These are phyloP conservation scores for Penicillium psychrosexuale DNA, from an alignment of 2,329 filamentous ascomycete genomes.

Conservation along the genomic window DNA sequence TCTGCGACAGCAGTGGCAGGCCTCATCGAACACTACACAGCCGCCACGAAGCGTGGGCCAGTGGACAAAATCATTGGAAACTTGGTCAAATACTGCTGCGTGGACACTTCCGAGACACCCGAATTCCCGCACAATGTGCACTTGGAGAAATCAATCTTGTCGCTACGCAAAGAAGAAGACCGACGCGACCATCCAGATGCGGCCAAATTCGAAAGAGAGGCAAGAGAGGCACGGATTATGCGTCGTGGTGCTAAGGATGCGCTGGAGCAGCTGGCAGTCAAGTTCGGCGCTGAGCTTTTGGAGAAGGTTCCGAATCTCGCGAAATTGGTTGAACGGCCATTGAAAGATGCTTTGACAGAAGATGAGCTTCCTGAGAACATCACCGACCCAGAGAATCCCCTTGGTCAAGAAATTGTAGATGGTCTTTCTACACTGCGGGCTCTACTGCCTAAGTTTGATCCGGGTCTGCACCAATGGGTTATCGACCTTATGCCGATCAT, in stretches of 20 bases:
- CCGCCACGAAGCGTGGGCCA: constrained; percentile 73
- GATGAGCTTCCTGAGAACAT: constrained; percentile 67
- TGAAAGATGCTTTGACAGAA: constrained; percentile 69
- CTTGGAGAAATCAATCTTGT: constrained; percentile 78
- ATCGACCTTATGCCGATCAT: constrained; percentile 80
- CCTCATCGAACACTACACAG: constrained; percentile 82
- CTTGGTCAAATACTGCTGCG: constrained; percentile 93
- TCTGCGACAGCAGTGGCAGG: constrained; percentile 81
- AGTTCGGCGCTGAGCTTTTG: constrained; percentile 74
- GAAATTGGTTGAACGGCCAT: constrained; percentile 74
- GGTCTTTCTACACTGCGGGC: constrained; percentile 89
- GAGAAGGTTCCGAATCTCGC: constrained; percentile 80
- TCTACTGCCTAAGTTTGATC: constrained; percentile 82
- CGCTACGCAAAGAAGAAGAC: constrained; percentile 95
- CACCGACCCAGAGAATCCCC: constrained; percentile 66
- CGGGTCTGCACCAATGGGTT: constrained; percentile 72
- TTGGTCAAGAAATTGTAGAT: constrained; percentile 92
- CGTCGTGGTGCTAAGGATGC: constrained; percentile 91
- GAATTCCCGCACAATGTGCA: constrained; percentile 82
- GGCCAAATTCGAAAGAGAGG: constrained; percentile 83
- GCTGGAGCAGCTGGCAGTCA: constrained; percentile 77
- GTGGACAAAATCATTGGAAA: constrained; percentile 96
- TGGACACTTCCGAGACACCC: constrained; percentile 95
- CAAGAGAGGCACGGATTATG: constrained; percentile 83
- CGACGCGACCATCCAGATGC: constrained; percentile 88